These are phyloP conservation scores for Monosporascus sp. DNA, from an alignment of 2,329 filamentous ascomycete genomes.

Conservation along the genomic window DNA sequence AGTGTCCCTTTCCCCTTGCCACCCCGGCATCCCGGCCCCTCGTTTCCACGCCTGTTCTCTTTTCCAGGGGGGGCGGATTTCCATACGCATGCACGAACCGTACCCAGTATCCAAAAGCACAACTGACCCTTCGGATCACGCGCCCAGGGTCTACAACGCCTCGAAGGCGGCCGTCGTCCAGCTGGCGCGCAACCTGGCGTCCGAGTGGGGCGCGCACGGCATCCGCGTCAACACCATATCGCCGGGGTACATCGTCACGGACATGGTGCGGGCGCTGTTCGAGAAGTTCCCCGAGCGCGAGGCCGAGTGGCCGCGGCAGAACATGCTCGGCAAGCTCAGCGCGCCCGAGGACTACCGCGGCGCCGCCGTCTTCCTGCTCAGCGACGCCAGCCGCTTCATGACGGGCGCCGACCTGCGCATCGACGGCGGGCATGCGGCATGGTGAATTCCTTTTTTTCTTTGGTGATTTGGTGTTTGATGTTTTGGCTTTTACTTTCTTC, in stretches of 20 bases:
- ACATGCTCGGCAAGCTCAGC: conserved; percentile 73
- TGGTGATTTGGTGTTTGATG: background rate
- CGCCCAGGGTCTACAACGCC: conserved; percentile 66
- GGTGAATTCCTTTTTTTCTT: conserved; percentile 30
- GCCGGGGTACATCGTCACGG: conserved; percentile 73
- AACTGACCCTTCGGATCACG: no score
- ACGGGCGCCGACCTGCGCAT: conserved; percentile 64
- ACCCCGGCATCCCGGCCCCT: background rate
- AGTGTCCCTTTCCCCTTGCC: conserved; percentile 20
- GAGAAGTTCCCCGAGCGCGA: conserved; percentile 64
- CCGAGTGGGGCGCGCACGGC: conserved; percentile 66
- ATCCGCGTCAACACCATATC: conserved; percentile 80
- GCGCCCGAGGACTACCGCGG: conserved; percentile 65
- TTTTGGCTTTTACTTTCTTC: no score
- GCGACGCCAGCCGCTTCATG: conserved; percentile 65
- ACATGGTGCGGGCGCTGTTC: conserved; percentile 80
- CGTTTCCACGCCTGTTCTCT: background rate
- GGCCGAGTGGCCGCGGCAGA: conserved; percentile 70
- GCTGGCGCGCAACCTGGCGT: conserved; percentile 62
- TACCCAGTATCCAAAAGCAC: no score
- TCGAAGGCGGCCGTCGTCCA: conserved; percentile 71
- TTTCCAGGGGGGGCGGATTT: no score
- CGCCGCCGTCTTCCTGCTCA: conserved; percentile 62
- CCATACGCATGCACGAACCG: no score
- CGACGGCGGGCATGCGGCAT: conserved; percentile 63